phyloP scores from a whole-genome alignment of 2,329 filamentous ascomycete species.

The Lasiodiplodia sp. region DNA sequence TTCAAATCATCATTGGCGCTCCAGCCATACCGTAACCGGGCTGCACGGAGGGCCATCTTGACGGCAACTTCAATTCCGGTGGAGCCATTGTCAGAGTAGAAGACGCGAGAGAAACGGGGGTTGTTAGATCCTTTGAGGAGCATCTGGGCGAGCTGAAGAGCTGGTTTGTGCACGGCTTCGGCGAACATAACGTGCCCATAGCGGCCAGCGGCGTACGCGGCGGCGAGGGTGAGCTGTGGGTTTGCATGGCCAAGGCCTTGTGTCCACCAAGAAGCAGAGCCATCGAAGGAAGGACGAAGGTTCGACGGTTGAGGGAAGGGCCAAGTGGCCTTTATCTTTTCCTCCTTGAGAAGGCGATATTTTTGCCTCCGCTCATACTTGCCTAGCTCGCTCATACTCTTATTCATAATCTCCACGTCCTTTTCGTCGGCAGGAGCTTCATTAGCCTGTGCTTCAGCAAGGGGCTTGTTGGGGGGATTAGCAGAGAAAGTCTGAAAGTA shows the following conservation, averaged over 20 bases:
- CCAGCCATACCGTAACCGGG: constrained; percentile 72
- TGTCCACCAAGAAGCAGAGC: constrained; percentile 91
- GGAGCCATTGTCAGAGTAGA: constrained; percentile 85
- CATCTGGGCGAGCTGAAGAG: constrained; percentile 70
- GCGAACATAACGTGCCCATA: constrained; percentile 93
- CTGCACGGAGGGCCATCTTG: constrained; percentile 81
- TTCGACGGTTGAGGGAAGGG: constrained; percentile 40
- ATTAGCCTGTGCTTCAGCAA: neutral
- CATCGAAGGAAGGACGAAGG: constrained; percentile 76
- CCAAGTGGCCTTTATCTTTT: neutral
- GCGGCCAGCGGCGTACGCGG: constrained; percentile 80
- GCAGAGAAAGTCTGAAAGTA: constrained; percentile 70
- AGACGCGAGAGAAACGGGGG: constrained; percentile 72
- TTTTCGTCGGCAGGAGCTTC: neutral
- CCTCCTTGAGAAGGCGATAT: neutral
- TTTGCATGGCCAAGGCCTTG: constrained; percentile 86
- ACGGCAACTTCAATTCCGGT: constrained; percentile 84
- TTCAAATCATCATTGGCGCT: constrained; percentile 64
- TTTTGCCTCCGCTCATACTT: neutral
- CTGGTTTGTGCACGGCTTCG: constrained; percentile 79
- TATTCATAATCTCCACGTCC: neutral
- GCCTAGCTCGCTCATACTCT: no score
- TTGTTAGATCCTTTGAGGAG: constrained; percentile 69
- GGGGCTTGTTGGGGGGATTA: neutral
- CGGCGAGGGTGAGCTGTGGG: constrained; percentile 72